Evolutionary conservation across 2,329 filamentous ascomycete genomes (phyloP), one percentile per base, ranked within the genome.

Genomic region (Cladophialophora psammophila): DNA sequence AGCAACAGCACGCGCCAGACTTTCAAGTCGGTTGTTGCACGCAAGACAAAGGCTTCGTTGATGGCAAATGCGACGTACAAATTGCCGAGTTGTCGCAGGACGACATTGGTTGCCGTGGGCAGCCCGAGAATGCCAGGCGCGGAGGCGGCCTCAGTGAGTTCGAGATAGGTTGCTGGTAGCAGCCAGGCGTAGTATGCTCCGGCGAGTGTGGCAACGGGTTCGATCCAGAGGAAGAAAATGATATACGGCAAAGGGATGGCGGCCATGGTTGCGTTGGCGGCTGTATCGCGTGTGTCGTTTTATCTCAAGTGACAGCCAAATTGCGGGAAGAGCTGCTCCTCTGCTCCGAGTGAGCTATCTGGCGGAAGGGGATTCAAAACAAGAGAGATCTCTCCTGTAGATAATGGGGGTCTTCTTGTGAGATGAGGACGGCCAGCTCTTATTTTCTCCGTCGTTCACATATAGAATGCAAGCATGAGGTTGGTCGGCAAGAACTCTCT

Each of bases 61-160:
- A 94, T 79, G 63, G 90, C 87, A 77, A 94, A 92, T 65, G 91
- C 85, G 45, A 94, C 78, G 79, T 94, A 94, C 69, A 94, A 82
- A 78, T 93, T 94, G 52, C 90, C 90, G 36, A 94, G 85, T 79
- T 94, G 91, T 18, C 88, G 87, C 73, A 94, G 82, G 48, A 88
- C 87, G 66, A 93, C 87, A 9, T 86, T 85, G 0, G 90, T 90
- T 48, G 84, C 85, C 40, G 85, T 79, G 1, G 90, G 87, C 6
- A 89, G 77, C 31, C 74, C 74, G 60, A 65, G 78, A 72, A 34
- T 76, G 61, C 70, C 80, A 69, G 65, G 84, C 2, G 84, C 81
- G 7, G 86, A 84, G 3, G 81, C 73, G 34, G 85, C 80, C 75
- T 91, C 81, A 2, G 90, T 92, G 60, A 92, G 81, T 5, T 79